Conservation (phyloP, 441 rosid genomes). For the Pelargonium australe region DNA sequence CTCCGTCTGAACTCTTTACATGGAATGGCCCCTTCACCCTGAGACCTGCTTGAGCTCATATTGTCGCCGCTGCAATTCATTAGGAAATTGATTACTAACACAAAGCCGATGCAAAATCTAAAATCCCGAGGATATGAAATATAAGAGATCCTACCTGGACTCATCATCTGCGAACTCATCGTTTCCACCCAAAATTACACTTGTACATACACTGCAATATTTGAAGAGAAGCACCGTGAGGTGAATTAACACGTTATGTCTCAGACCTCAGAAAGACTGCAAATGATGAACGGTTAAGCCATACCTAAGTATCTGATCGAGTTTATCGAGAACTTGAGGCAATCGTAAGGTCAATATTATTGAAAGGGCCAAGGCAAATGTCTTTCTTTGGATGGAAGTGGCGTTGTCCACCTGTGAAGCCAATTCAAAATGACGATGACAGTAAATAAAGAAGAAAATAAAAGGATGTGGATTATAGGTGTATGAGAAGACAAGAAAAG, state of each 20-base stretch:
- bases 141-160: constrained; percentile 51
- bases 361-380: constrained; percentile 79
- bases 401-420: constrained; percentile 71
- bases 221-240: background rate
- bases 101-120: too few species aligned
- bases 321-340: constrained; percentile 92
- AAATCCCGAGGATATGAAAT: background rate
- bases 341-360: constrained; percentile 74
- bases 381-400: constrained; percentile 61
- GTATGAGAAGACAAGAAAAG: too few species aligned
- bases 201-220: constrained; percentile 62
- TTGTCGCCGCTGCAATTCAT: constrained; percentile 51
- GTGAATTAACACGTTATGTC: constrained; percentile 9
- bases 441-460: background rate
- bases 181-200: constrained; percentile 72
- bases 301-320: constrained; percentile 89
- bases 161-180: constrained; percentile 73
- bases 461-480: background rate
- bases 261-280: background rate
- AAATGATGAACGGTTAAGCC: constrained; percentile 9
- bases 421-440: background rate
- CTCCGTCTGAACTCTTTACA: constrained; percentile 75
- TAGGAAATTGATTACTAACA: background rate
- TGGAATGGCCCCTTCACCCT: constrained; percentile 53
- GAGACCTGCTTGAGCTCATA: constrained; percentile 56